Percentiles rank a stretch among this genome's conserved stretches.
phyloP scores from a whole-genome alignment of 345 rosid species.

The Hibiscus syriacus region DNA sequence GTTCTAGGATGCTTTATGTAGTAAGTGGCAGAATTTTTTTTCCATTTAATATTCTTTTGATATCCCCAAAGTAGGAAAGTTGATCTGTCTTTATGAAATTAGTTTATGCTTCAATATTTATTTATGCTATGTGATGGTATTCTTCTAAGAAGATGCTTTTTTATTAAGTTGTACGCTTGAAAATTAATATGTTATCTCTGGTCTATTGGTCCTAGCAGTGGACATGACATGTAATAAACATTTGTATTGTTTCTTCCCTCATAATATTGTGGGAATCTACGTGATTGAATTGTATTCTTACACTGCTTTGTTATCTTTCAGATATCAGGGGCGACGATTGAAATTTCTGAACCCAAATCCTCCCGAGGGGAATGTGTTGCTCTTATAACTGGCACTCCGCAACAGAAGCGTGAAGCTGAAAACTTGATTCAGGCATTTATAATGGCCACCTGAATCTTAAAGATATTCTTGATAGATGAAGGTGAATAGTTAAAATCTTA shows the following conservation, averaged over 20 bases:
- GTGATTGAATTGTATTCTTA: constrained; percentile 7
- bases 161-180: background rate
- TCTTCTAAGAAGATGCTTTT: background rate
- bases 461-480: constrained; percentile 19
- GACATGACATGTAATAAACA: background rate
- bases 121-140: background rate
- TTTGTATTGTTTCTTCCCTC: background rate
- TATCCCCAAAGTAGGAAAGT: background rate
- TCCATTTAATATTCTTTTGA: background rate
- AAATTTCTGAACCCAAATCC: constrained; percentile 75
- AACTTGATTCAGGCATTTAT: constrained; percentile 96
- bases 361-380: constrained; percentile 80
- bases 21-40: background rate
- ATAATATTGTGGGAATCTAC: background rate
- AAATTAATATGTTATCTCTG: background rate
- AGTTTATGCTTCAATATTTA: no score
- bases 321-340: constrained; percentile 96
- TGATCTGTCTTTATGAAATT: background rate
- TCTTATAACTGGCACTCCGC: constrained; percentile 76
- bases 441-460: constrained; percentile 62
- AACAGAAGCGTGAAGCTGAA: constrained; percentile 88
- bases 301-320: constrained; percentile 29
- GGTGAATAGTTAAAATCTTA: constrained; percentile 33
- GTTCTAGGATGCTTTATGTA: background rate
- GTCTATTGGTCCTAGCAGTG: background rate